Evolutionary conservation across 768 basidiomycete species (phyloP), one percentile per base, ranked within the genome.

Genomic region (Tricholoma hemisulphureum): DNA sequence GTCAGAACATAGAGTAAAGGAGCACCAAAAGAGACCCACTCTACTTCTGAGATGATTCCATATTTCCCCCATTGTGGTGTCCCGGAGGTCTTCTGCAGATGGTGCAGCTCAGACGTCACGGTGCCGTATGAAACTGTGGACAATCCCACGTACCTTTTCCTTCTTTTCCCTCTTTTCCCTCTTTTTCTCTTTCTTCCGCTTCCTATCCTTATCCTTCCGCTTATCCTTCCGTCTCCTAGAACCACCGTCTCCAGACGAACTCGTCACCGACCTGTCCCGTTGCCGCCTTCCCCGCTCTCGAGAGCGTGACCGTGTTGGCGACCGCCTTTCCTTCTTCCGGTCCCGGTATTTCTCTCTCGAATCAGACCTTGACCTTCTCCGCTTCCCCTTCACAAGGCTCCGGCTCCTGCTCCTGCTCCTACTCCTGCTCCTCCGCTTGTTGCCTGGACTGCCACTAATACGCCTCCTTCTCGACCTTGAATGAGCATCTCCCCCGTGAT

Each of bases 21-120:
- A 26, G 46, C 23, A 9, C 53, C 43, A 63, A 51, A 14, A 32
- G 49, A 53, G 16, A 77, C 83, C 79, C 64, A 96, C 94, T 96
- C 93, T 3, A 82, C 68, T 66, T 95, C 95, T 28, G 81, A 81
- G 56, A 97, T 93, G 55, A 91, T 81, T 2, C 95, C 95, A 71
- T 90, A 88, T 71, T 91, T 93, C 14, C 95, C 95, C 93, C 93
- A 97, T 62, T 93, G 87, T 16, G 84, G 77, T 9, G 82, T 81
- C 24, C 75, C 80, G 18, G 75, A 76, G 9, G 78, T 86, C 75
- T 87, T 77, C 76, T 83, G 61, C 50, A 26, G 41, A 31, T 3
- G 39, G 16, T 3, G 4, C 9, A 7, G 9, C 10, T 49, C 26
- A 49, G 16, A 49, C 46, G 1, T n/a, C 46, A 49, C 32, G 14